Evolutionary conservation across 164 flowering plant species (phyloP), one percentile per base, ranked within the genome.

Genomic region (Vitis riparia): DNA sequence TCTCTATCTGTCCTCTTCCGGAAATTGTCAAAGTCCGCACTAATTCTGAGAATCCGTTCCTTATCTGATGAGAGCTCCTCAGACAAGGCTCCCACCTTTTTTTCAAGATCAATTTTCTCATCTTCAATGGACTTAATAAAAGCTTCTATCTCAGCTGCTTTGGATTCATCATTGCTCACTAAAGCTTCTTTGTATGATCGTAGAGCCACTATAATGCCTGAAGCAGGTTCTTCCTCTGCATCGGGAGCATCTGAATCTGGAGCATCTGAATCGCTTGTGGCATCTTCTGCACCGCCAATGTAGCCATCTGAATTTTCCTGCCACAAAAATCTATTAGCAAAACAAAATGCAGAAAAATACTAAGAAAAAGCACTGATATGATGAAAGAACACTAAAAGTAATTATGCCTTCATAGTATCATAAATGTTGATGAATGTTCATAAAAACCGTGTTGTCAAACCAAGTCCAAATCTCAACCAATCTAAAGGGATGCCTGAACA

Each of bases 21-120:
- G 57, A 89, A 95, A 77, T 93, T 93, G 72, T 95, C 98, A 78
- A 95, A 95, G 76, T 95, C 99, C 2, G 97, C 99, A 83, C 93
- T 81, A 16, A 92, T 87, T 77, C 99, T 79, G 59, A 92, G 86
- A 80, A 86, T 37, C 61, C 92, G 82, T 1, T 83, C 95, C 80
- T 64, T 91, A 76, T 78, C 89, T 0, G 55, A 32, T 11, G 93
- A 78, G 5, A 92, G 55, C 47, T 92, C 97, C 73, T 79, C 85
- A 63, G 90, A 82, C 65, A 90, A 71, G 9, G 78, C 47, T 27
- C 74, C 77, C 62, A 90, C 78, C 81, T 89, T 83, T 15, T 27
- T 78, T 55, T 81, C 87, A 62, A 92, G 84, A 51, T 80, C 73
- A 12, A 63, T 66, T 77, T 91, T 94, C 76, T 91, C 98, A 71